phyloP scores from a whole-genome alignment of 305 asterid species.

The Fraxinus xanthoxyloides region DNA sequence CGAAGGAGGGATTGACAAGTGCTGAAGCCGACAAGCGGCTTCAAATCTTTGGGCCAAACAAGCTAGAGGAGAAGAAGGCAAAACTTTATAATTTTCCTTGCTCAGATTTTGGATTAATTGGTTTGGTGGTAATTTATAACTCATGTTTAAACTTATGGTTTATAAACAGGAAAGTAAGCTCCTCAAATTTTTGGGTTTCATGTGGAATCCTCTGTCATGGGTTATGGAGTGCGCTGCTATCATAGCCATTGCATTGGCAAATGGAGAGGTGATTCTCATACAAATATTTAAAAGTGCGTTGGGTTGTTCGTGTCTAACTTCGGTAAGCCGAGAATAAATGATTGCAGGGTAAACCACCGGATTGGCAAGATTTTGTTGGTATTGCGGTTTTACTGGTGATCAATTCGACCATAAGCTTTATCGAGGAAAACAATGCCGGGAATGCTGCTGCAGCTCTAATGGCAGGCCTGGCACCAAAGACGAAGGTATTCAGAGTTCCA shows the following conservation, averaged over 20 bases:
- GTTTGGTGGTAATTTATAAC: not conserved
- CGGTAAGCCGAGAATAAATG: not conserved
- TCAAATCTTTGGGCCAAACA: conserved; percentile 33
- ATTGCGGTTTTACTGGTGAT: conserved; percentile 34
- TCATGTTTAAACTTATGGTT: not conserved
- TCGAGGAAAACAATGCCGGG: conserved; percentile 44
- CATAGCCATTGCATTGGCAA: conserved; percentile 57
- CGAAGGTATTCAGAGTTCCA: conserved; percentile 26
- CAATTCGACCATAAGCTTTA: conserved; percentile 41
- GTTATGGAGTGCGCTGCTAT: conserved; percentile 75
- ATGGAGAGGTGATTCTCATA: conserved; percentile 31
- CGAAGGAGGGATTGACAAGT: conserved; percentile 36
- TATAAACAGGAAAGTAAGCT: conserved; percentile 43
- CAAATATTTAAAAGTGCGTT: not conserved
- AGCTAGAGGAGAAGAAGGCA: conserved; percentile 41
- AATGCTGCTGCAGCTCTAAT: conserved; percentile 44
- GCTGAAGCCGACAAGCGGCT: conserved; percentile 34
- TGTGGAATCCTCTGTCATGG: conserved; percentile 85
- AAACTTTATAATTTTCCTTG: not conserved
- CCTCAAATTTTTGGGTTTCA: conserved; percentile 63
- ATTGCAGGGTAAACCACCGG: conserved; percentile 19
- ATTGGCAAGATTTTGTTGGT: conserved; percentile 31
- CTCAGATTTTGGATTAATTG: not conserved
- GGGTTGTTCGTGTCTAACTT: not conserved
- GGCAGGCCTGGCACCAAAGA: conserved; percentile 46